A percentile compares a stretch with the other conserved stretches of the same genome.
Conservation (phyloP, 208 protist genomes). For the Borovskyia barvae region DNA sequence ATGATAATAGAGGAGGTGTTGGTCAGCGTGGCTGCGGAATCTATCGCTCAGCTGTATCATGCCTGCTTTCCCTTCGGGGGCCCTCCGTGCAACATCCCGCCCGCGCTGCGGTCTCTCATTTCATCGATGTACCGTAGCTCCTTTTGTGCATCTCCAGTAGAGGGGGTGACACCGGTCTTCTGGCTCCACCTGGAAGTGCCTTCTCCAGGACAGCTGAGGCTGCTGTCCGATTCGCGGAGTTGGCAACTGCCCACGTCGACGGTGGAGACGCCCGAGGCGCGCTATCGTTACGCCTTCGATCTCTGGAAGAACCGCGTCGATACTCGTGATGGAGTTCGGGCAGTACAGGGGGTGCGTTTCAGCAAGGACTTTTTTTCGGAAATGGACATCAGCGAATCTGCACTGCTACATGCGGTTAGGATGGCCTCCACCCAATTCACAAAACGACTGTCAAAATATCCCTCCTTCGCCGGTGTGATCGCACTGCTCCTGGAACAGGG, state of each 20-base stretch:
- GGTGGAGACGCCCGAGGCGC: not conserved
- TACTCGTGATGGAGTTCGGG: not conserved
- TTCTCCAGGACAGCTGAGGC: no score
- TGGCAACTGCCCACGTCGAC: no score
- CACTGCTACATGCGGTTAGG: not conserved
- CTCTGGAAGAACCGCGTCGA: conserved; percentile 1
- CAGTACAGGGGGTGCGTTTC: not conserved
- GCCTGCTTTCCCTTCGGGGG: not conserved
- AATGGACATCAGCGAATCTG: not conserved
- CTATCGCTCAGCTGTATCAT: not conserved
- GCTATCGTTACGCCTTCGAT: not conserved
- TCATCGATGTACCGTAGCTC: not conserved
- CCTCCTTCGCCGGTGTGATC: conserved; percentile 5
- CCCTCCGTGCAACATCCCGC: not conserved
- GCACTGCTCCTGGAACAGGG: conserved; percentile 3
- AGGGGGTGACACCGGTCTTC: not conserved
- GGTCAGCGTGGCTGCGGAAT: not conserved
- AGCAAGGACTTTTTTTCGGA: not conserved
- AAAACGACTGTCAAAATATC: not conserved
- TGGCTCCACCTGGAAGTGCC: conserved; percentile 2
- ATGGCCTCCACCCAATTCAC: not conserved
- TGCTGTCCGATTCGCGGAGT: no score
- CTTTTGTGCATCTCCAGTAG: conserved; percentile 1
- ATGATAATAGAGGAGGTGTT: conserved; percentile 4
- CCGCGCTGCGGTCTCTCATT: conserved; percentile 3